Base-by-base conservation (phyloP, 805 yeast genomes). In the Naumovozyma baii region DNA sequence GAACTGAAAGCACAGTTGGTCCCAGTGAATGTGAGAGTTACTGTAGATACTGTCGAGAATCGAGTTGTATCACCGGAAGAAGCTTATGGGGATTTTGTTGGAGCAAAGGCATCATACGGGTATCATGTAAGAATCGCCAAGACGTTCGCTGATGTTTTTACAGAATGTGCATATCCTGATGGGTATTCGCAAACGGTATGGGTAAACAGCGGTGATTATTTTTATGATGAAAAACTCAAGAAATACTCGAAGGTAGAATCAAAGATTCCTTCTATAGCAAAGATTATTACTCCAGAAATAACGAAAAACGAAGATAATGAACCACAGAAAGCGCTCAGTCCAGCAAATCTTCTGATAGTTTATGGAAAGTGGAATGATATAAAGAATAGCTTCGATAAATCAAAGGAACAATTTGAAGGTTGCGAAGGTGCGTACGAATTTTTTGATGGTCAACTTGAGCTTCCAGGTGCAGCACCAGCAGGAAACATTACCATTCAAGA, bases 21-120 rank as follows among this genome's bases (percentile, higher is more conserved):
- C 3, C 95, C 95, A 2, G 72, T 76, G 0, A 77, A 83, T 49
- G 85, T 81, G 13, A 67, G 94, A 47, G 95, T 88, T 8, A 84
- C 94, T 0, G 84, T 88, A 2, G 85, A 88, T 51, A 46, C 77
- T 8, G 65, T 74, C 34, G 72, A 72, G 9, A 71, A 69, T 37
- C 72, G 70, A 39, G 74, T 85, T 10, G 92, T 84, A 0, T 74
- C 85, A 1, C 85, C 92, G 5, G 48, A 64, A 9, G 78, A 72
- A 36, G 94, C 92, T 0, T 83, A 84, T 48, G 64, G 62, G 1
- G 83, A 81, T 1, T 61, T 64, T 29, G 62, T 67, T 10, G 87
- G 88, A 1, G 73, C 75, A 15, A 71, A 70, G 42, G 65, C 76
- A 1, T 66, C 81, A 4, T 79, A 74, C 54, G 94, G 94, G 0